Conservation (phyloP, 768 basidiomycete genomes). For the Mrakia blollopis region DNA sequence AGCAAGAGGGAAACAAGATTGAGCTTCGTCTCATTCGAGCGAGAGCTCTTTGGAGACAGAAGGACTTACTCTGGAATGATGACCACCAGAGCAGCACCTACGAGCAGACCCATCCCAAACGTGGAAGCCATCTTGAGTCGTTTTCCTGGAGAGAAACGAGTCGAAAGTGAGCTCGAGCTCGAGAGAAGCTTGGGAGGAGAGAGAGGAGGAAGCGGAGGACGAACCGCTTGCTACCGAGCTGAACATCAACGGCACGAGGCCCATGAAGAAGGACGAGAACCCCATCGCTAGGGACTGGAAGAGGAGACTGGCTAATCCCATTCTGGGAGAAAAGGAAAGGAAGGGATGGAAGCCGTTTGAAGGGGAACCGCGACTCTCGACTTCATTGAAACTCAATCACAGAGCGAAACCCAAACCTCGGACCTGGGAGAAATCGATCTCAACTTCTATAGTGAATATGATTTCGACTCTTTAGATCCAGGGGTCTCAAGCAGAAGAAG, state of each 20-base stretch:
- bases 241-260: slow-evolving; percentile 70
- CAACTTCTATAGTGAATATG: too few relatives aligned
- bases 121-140: slow-evolving; percentile 52
- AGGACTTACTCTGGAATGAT: slow-evolving; percentile 84
- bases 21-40: background rate
- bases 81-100: slow-evolving; percentile 84
- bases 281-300: slow-evolving; percentile 44
- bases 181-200: background rate
- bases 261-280: slow-evolving; percentile 55
- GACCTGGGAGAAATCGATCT: background rate
- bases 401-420: too few relatives aligned
- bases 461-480: too few relatives aligned
- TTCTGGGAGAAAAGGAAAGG: slow-evolving; percentile 33
- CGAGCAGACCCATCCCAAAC: slow-evolving; percentile 73
- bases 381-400: too few relatives aligned
- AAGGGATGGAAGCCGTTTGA: background rate
- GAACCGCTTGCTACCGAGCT: slow-evolving; percentile 44
- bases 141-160: slow-evolving; percentile 48
- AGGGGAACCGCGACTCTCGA: background rate
- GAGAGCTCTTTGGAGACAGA: slow-evolving; percentile 45
- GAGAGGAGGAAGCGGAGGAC: slow-evolving; percentile 56
- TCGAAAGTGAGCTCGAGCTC: slow-evolving; percentile 29
- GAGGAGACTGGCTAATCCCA: slow-evolving; percentile 43
- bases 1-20: background rate
- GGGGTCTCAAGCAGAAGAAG: too few relatives aligned